Evolutionary conservation across 148 eudicot species (phyloP).

Genomic region (Chenopodium quinoa): DNA sequence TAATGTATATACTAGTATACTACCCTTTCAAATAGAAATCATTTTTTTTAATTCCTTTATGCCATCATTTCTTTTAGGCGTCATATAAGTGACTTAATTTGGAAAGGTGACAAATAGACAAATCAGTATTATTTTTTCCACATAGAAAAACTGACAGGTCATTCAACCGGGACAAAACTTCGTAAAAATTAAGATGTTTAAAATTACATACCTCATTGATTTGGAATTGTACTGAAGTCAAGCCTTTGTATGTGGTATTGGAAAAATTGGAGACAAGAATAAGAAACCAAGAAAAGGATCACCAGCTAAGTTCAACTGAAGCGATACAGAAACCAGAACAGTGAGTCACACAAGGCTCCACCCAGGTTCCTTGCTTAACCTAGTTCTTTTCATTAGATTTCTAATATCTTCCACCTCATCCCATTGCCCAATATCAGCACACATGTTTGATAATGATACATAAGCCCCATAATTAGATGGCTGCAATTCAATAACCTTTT

Average conservation of each 20-base stretch:
- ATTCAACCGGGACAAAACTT: too few relatives aligned
- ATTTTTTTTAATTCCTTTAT: too few relatives aligned
- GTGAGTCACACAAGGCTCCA: constrained; percentile 59
- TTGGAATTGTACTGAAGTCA: not conserved
- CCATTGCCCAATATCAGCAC: constrained; percentile 80
- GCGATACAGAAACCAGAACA: not conserved
- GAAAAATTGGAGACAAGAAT: not conserved
- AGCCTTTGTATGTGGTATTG: not conserved
- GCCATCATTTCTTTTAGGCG: too few relatives aligned
- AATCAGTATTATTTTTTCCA: too few relatives aligned
- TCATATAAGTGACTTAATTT: too few relatives aligned
- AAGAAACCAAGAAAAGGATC: not conserved
- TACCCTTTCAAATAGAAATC: too few relatives aligned
- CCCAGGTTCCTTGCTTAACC: constrained; percentile 68
- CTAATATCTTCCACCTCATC: constrained; percentile 62
- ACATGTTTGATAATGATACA: constrained; percentile 64
- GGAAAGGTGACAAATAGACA: too few relatives aligned
- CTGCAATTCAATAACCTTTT: constrained; percentile 56
- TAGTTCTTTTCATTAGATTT: constrained; percentile 49
- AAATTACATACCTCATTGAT: not conserved
- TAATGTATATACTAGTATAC: too few relatives aligned
- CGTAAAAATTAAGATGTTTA: not conserved
- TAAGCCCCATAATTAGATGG: constrained; percentile 62
- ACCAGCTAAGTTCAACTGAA: not conserved
- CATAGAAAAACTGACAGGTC: not conserved